Conservation (phyloP, 31 red algal genomes). For the Asparagopsis taxiformis region DNA sequence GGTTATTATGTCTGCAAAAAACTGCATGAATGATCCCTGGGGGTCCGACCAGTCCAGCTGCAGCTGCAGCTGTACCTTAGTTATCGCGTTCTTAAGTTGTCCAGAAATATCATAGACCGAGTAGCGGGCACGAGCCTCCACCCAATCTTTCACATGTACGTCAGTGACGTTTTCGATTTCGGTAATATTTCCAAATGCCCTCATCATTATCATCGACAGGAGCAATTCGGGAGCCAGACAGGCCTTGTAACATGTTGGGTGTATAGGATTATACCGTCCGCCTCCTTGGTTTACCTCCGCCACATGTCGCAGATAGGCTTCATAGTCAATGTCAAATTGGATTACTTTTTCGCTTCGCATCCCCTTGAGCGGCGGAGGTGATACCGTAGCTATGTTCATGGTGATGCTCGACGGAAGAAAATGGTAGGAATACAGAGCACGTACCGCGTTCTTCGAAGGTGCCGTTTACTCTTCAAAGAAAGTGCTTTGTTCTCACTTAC, state of each 20-base stretch:
- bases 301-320: neutral
- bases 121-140: neutral
- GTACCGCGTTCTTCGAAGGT: too few relatives aligned
- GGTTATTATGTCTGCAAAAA: neutral
- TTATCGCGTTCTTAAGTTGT: neutral
- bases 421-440: too few relatives aligned
- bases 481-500: too few relatives aligned
- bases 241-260: neutral
- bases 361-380: too few relatives aligned
- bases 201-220: neutral
- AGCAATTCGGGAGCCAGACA: neutral
- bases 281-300: neutral
- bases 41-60: neutral
- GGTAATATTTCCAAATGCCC: neutral
- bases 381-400: too few relatives aligned
- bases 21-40: neutral
- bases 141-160: neutral
- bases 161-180: neutral
- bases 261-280: neutral
- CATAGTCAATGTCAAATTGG: too few relatives aligned
- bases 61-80: neutral
- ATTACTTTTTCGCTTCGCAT: too few relatives aligned
- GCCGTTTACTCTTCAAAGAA: too few relatives aligned
- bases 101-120: neutral
- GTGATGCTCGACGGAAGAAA: too few relatives aligned